These are phyloP conservation scores for Ostreobium quekettii DNA, from an alignment of 139 green algal species.

Conservation along the genomic window DNA sequence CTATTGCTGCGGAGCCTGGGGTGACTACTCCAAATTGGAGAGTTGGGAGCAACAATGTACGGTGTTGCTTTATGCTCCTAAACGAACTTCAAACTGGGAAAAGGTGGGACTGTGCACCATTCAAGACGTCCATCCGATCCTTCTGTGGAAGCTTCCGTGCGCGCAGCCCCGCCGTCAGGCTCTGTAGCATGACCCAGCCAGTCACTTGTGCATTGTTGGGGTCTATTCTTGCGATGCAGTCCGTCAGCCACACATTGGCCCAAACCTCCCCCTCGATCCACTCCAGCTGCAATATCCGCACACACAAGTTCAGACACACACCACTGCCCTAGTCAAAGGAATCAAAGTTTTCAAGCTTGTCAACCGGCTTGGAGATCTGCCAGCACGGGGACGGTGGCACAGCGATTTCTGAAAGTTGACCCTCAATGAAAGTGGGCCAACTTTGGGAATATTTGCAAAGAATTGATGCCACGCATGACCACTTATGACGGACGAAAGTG, in stretches of 20 bases:
- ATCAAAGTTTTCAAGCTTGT: neutral
- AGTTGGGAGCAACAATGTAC: no score
- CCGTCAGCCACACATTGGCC: conserved; percentile 76
- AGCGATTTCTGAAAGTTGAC: no score
- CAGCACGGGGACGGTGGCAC: no score
- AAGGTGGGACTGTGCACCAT: conserved; percentile 40
- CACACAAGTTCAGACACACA: neutral
- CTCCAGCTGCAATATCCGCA: conserved; percentile 59
- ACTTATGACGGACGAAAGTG: no score
- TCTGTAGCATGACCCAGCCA: conserved; percentile 55
- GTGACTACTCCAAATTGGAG: no score
- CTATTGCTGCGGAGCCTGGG: no score
- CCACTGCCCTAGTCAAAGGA: neutral
- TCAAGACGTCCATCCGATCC: conserved; percentile 66
- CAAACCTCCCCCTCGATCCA: conserved; percentile 64
- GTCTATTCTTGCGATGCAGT: conserved; percentile 78
- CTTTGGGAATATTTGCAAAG: no score
- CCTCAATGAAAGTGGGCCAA: no score
- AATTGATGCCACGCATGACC: no score
- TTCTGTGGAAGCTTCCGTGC: neutral
- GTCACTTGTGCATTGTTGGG: conserved; percentile 42
- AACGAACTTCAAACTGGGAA: neutral
- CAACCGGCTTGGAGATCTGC: no score
- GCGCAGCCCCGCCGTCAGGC: conserved; percentile 33
- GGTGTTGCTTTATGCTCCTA: no score